Base-by-base conservation (phyloP, 768 basidiomycete genomes). In the Boletus speciosus region DNA sequence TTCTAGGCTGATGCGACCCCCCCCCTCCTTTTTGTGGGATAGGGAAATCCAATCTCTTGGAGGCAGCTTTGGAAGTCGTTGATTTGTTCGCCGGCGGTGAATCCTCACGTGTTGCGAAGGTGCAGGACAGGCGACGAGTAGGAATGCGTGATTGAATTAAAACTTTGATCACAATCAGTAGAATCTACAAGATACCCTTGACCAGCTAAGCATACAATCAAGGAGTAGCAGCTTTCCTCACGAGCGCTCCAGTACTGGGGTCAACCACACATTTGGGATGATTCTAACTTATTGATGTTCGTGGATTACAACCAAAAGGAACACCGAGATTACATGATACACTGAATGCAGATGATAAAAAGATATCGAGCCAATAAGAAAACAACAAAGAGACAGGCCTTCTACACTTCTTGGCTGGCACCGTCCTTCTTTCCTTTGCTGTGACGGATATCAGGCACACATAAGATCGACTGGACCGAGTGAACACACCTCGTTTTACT, bases 1-100 rank as follows among this genome's bases (percentile, higher is more conserved):
- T 47, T 21, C 19, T 31, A 14, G 36, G 10, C 15, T 61, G 53
- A 49, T 54, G 1, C 0, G 12, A 29, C 29, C 3, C 27, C 6
- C 15, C 14, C 11, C 41, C 47, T 29, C 21, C 27, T 50, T 31
- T 16, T 34, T 23, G 27, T 29, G 32, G 29, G 34, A 48, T 49
- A 90, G 85, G 89, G 89, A 0, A 87, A 82, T 64, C 89, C 88
- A 23, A 80, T 90, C 47, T 86, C 83, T 40, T 91, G 89, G 90
- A 74, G 88, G 38, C 78, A 81, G 65, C 73, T 91, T 36, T 92
- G 88, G 86, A 88, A 84, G 63, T 74, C 73, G 7, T 60, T 88
- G 41, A 79, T 88, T 40, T 61, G 69, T 58, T 81, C 81, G 10
- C 68, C 73, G 0, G 63, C 64, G 1, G 74, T 92, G 10, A 78